A percentile compares a stretch with the other conserved stretches of the same genome.
These are phyloP conservation scores for Liriodendron chinense DNA, from an alignment of 164 flowering plant species.

Conservation along the genomic window DNA sequence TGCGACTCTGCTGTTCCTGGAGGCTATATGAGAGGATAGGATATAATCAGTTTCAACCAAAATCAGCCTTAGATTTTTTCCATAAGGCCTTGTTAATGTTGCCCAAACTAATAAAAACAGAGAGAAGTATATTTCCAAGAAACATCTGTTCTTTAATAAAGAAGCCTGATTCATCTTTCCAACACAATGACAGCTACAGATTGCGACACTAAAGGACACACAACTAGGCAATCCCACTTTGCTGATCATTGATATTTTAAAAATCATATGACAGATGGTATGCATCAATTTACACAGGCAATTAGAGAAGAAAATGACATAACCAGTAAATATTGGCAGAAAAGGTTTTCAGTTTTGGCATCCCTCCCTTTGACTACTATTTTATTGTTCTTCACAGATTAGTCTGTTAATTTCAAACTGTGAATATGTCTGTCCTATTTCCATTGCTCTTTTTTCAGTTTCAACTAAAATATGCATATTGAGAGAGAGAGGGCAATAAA, in stretches of 20 bases:
- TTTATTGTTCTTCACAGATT: too few species aligned
- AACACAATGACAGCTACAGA: not conserved
- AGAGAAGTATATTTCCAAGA: not conserved
- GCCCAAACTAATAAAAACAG: not conserved
- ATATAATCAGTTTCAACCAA: conserved; percentile 14
- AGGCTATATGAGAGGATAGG: conserved; percentile 55
- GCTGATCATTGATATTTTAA: not conserved
- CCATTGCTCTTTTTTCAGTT: too few species aligned
- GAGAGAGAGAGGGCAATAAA: too few species aligned
- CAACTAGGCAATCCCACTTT: not conserved
- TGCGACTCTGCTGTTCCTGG: conserved; percentile 96
- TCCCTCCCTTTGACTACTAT: too few species aligned
- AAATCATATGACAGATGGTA: too few species aligned
- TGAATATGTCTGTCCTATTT: too few species aligned
- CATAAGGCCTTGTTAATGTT: not conserved
- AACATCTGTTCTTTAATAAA: not conserved
- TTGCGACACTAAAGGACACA: too few species aligned
- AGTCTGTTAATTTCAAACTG: too few species aligned
- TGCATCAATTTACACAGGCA: too few species aligned
- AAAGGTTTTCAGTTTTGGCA: too few species aligned
- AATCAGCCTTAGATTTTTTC: not conserved
- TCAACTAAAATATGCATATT: too few species aligned
- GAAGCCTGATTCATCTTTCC: not conserved
- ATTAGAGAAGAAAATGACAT: not conserved
- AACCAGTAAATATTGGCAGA: too few species aligned